Percentiles rank a stretch among this genome's conserved stretches.
phyloP scores from a whole-genome alignment of 441 rosid genomes.

The Flueggea neowawraea region DNA sequence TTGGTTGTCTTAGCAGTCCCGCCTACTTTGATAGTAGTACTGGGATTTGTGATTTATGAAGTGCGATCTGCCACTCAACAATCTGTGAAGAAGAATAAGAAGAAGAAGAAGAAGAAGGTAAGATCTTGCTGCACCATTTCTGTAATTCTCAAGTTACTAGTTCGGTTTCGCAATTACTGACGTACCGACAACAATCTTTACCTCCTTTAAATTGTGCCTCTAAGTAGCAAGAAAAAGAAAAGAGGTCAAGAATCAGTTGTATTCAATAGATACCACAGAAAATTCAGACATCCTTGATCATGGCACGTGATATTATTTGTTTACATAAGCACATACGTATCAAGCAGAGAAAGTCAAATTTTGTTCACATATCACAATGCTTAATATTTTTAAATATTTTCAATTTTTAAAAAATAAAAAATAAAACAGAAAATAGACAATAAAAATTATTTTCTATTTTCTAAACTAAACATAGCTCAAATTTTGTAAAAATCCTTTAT shows the following conservation, averaged over 20 bases:
- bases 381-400: no score
- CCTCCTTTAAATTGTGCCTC: no score
- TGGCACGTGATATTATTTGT: not conserved
- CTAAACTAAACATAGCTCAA: no score
- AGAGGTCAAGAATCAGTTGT: no score
- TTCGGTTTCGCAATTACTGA: not conserved
- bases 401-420: no score
- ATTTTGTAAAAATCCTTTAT: no score
- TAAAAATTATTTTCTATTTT: no score
- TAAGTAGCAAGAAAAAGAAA: no score
- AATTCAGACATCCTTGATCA: not conserved
- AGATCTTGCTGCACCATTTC: constrained; percentile 3
- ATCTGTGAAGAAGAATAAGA: constrained; percentile 39
- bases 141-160: not conserved
- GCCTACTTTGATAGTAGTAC: constrained; percentile 40
- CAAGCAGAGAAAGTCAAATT: not conserved
- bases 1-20: constrained; percentile 64
- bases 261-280: not conserved
- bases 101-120: constrained; percentile 48
- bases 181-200: no score
- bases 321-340: not conserved
- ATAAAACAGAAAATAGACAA: no score
- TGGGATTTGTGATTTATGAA: constrained; percentile 73
- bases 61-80: constrained; percentile 25
- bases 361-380: not conserved